Conservation (phyloP, 352 stramenopile species). For the Aphanomyces cochlioides region DNA sequence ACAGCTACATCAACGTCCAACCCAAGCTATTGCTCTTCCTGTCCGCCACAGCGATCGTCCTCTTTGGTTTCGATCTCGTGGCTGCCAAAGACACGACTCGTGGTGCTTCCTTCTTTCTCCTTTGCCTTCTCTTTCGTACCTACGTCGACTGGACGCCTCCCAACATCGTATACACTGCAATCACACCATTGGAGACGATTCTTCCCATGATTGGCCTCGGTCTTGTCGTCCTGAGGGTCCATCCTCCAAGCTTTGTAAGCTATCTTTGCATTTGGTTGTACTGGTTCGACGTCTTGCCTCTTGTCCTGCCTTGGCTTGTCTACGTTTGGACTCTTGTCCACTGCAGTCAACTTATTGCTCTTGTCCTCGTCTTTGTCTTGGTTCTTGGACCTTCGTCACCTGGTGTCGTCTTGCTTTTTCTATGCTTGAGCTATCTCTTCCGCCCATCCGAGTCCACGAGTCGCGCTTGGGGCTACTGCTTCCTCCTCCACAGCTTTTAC, state of each 20-base stretch:
- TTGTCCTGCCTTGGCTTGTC: conserved; percentile 21
- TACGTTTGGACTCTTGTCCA: neutral
- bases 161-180: conserved; percentile 21
- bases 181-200: neutral
- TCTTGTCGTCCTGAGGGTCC: neutral
- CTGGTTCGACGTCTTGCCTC: conserved; percentile 8
- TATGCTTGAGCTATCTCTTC: neutral
- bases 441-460: neutral
- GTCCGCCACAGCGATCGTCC: conserved; percentile 23
- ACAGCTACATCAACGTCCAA: conserved; percentile 84
- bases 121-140: conserved; percentile 20
- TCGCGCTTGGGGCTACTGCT: neutral
- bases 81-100: neutral
- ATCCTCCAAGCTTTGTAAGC: conserved; percentile 6
- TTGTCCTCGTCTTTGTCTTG: conserved; percentile 51
- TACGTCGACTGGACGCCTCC: neutral
- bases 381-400: conserved; percentile 65
- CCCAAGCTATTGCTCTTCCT: conserved; percentile 67
- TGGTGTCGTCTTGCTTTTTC: conserved; percentile 37
- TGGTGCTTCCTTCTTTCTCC: neutral
- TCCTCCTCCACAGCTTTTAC: conserved; percentile 45
- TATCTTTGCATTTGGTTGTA: conserved; percentile 23
- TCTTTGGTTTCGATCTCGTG: conserved; percentile 15
- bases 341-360: neutral
- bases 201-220: conserved; percentile 3